Base-by-base conservation (phyloP, 257 asterid genomes). In the Capsicum chinense region DNA sequence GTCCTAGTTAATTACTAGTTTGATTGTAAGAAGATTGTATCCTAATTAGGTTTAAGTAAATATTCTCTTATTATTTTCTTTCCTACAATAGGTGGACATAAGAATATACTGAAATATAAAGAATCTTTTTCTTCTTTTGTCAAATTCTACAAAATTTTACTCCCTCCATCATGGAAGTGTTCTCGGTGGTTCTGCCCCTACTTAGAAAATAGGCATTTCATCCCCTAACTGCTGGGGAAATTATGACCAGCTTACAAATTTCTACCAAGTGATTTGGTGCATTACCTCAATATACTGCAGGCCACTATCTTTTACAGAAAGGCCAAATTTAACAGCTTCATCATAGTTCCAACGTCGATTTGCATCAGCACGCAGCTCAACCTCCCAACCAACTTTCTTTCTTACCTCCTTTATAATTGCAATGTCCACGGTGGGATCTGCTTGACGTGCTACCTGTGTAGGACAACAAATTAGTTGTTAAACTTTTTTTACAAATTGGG, bases 201-300 rank as follows among this genome's bases (percentile, higher is more conserved):
- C 71, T 64, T 64, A 66, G 47, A 33, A 66, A 2, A 78, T 26
- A 50, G 82, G 82, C 63, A 52, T 52, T 52, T 52, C 11, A 33
- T 33, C 15, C 82, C 82, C 26, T 19, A 70, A 64, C 71, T 19
- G 6, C 66, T 15, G 47, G 10, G 48, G 66, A 52, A 54, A 54
- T 14, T 26, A 26, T 33, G 33, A 78, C 33, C 8, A 78, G 33
- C 60, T 8, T 19, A 26, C 66, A 86, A n/a, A 76, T 44, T 37
- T 64, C 56, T 26, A 69, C 10, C 47, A 35, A 56, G n/a, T 63
- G 76, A 16, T 54, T 42, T 79, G 59, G 44, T 14, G 83, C 48
- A 63, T 62, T 88, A 97, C 99, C 99, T 97, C 99, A 76, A 97
- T 93, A 87, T 93, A 97, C 84, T 97, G 98, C 86, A 97, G 90